These are phyloP conservation scores for Desmodesmus armatus DNA, from an alignment of 139 green algal species.

Conservation along the genomic window DNA sequence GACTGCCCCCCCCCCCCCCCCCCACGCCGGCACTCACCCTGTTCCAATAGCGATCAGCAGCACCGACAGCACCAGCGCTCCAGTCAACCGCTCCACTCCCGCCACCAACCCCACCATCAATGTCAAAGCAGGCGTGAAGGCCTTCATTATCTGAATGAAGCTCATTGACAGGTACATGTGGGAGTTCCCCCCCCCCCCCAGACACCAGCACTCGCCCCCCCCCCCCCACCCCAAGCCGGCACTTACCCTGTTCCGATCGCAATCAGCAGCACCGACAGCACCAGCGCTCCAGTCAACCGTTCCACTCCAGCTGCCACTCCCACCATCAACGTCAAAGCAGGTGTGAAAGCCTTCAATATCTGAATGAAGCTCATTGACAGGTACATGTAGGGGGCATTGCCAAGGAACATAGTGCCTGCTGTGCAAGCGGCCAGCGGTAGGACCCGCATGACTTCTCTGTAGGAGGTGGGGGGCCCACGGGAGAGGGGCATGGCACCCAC, in stretches of 20 bases:
- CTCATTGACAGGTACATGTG: constrained; percentile 77
- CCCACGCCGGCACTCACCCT: constrained; percentile 29
- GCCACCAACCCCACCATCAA: constrained; percentile 62
- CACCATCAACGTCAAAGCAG: constrained; percentile 77
- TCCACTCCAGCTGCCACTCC: constrained; percentile 62
- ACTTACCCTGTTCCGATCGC: constrained; percentile 61
- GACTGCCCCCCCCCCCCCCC: background rate
- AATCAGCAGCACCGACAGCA: constrained; percentile 65
- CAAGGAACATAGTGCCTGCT: constrained; percentile 64
- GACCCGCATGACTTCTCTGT: constrained; percentile 29
- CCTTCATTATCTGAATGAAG: constrained; percentile 84
- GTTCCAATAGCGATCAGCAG: constrained; percentile 71
- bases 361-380: constrained; percentile 83
- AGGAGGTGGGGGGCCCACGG: constrained; percentile 7
- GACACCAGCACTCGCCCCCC: no score
- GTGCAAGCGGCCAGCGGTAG: constrained; percentile 54
- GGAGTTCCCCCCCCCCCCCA: background rate
- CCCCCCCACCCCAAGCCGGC: no score
- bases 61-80: constrained; percentile 53
- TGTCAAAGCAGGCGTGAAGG: constrained; percentile 77
- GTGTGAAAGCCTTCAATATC: constrained; percentile 76
- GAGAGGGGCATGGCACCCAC: constrained; percentile 50
- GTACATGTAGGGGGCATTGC: constrained; percentile 74
- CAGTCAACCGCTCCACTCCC: constrained; percentile 60
- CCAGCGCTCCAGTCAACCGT: constrained; percentile 42